These are phyloP conservation scores for Fusarium denticulatum DNA, from an alignment of 2,329 filamentous ascomycete genomes.

Conservation along the genomic window DNA sequence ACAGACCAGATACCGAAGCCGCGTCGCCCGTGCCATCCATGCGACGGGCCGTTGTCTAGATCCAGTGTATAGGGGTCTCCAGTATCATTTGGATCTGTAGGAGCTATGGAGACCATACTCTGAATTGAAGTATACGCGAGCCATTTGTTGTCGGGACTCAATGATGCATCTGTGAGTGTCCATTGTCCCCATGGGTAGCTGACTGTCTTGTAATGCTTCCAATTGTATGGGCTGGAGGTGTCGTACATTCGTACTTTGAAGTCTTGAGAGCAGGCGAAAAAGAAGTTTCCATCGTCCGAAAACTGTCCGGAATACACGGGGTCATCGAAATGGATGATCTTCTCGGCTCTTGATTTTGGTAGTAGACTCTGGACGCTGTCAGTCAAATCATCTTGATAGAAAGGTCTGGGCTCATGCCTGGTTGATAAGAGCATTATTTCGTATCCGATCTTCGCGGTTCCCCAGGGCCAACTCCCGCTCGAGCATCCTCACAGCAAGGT, in stretches of 20 bases:
- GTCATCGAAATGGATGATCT: slow-evolving; percentile 86
- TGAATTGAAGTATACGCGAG: slow-evolving; percentile 92
- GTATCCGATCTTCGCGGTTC: slow-evolving; percentile 64
- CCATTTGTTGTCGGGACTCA: slow-evolving; percentile 92
- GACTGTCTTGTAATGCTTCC: slow-evolving; percentile 95
- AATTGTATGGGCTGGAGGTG: slow-evolving; percentile 92
- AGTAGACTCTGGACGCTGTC: slow-evolving; percentile 70
- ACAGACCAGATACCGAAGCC: slow-evolving; percentile 84
- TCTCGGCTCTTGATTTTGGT: slow-evolving; percentile 80
- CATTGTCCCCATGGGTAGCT: slow-evolving; percentile 87
- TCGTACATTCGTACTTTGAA: slow-evolving; percentile 98
- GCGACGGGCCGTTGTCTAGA: slow-evolving; percentile 55
- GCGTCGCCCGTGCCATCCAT: slow-evolving; percentile 44
- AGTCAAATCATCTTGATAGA: background rate
- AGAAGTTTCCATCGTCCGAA: slow-evolving; percentile 96
- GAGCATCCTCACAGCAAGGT: slow-evolving; percentile 76
- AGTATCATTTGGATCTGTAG: slow-evolving; percentile 84
- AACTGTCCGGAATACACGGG: slow-evolving; percentile 96
- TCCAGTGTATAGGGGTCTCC: slow-evolving; percentile 85
- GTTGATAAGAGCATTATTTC: slow-evolving; percentile 72
- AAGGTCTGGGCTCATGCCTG: slow-evolving; percentile 60
- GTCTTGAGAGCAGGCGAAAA: slow-evolving; percentile 91
- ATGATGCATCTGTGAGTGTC: slow-evolving; percentile 93
- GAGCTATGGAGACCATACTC: slow-evolving; percentile 83
- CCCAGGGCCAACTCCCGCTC: slow-evolving; percentile 84